Evolutionary conservation across 768 basidiomycete species (phyloP), one percentile per base, ranked within the genome.

Genomic region (Agrocybe chaxingu): DNA sequence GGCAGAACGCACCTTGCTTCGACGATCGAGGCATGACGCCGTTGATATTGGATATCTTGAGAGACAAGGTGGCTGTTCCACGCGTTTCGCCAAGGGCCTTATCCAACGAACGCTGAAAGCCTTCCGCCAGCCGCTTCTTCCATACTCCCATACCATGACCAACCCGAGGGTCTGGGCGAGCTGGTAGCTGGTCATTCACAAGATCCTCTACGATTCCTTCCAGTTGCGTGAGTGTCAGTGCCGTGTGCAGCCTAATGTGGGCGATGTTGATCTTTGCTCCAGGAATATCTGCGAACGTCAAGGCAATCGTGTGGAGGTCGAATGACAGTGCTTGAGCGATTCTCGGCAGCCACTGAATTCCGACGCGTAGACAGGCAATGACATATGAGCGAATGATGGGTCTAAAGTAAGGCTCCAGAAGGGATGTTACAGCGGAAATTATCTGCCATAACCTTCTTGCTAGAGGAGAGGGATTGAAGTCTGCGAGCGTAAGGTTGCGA

Each of bases 271-370:
- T 60, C 53, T 75, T 74, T 11, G 75, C 72, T 24, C 78, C 82
- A 34, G 79, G 77, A 10, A 78, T 58, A 24, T 76, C 78, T 9
- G 75, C 60, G 37, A 81, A 78, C 2, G 75, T 76, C 13, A 89
- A 56, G 3, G 73, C 65, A 3, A 78, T 77, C 12, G 75, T 73
- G 56, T 81, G 77, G 1, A 89, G 62, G 51, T 90, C 87, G 38
- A 90, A 81, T 42, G 84, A 80, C 19, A 89, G 63, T 0, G 80
- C 78, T 55, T 85, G 82, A 31, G 81, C 82, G 42, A 90, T 74
- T 45, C 74, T 72, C n/a, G 88, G 89, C 1, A 90, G 72, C 66
- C 78, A 79, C 44, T 76, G 76, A 54, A 90, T 85, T 51, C 77
- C 64, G 51, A 83, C 61, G 18, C 82, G 82, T 29, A 89, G 71